These are phyloP conservation scores for Phaeosphaeria sp. DNA, from an alignment of 2,329 filamentous ascomycete species.

Conservation along the genomic window DNA sequence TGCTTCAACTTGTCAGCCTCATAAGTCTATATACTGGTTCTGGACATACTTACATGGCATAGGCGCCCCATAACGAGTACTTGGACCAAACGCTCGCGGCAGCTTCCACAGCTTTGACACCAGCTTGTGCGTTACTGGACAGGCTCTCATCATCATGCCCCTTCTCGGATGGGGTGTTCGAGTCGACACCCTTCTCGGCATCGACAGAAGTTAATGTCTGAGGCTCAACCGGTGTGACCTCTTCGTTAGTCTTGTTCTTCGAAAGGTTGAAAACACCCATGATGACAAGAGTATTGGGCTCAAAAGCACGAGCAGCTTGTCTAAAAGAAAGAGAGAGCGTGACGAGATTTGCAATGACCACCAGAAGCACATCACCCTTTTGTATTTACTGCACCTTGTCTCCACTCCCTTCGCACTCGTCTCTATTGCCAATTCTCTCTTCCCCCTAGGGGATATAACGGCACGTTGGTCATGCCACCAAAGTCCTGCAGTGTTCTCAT, in stretches of 20 bases:
- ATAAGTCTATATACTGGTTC: not conserved
- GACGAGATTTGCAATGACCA: no score
- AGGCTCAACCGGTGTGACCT: slow-evolving; percentile 8
- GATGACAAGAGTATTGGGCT: not conserved
- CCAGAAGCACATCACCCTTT: no score
- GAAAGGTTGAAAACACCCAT: slow-evolving; percentile 14
- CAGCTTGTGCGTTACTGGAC: slow-evolving; percentile 36
- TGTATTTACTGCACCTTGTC: not conserved
- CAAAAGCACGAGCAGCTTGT: not conserved
- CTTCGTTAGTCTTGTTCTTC: slow-evolving; percentile 15
- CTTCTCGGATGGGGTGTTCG: slow-evolving; percentile 9
- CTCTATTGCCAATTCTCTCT: not conserved
- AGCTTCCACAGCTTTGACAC: slow-evolving; percentile 47
- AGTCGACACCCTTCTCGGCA: slow-evolving; percentile 8
- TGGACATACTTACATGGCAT: slow-evolving; percentile 37
- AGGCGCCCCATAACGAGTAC: slow-evolving; percentile 41
- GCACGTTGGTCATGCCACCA: not conserved
- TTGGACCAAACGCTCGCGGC: slow-evolving; percentile 48
- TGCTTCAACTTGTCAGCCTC: slow-evolving; percentile 32
- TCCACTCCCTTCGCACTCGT: not conserved
- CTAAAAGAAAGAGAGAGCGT: no score
- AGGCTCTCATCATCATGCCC: slow-evolving; percentile 15
- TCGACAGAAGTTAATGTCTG: slow-evolving; percentile 1
- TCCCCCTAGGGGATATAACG: not conserved
- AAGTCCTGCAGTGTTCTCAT: not conserved